Evolutionary conservation across 2,329 filamentous ascomycete genomes (phyloP).

Genomic region (Neofusicoccum cordaticola): DNA sequence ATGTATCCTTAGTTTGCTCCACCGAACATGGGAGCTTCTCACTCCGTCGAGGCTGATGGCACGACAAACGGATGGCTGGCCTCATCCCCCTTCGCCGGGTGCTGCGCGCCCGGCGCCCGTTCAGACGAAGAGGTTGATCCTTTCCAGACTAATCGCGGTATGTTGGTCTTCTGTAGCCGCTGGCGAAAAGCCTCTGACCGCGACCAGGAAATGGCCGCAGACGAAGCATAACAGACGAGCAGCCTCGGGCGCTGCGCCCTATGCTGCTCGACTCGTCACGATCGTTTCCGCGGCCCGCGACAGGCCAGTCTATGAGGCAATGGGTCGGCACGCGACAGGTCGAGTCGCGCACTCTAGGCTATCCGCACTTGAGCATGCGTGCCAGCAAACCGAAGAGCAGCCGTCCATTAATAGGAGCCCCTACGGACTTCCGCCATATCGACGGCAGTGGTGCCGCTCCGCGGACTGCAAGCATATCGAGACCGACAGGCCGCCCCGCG

Average conservation of each 20-base stretch:
- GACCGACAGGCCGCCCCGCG: slow-evolving; percentile 25
- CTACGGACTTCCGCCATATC: slow-evolving; percentile 36
- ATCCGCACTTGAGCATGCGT: slow-evolving; percentile 24
- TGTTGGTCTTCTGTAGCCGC: background rate
- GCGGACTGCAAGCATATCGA: slow-evolving; percentile 25
- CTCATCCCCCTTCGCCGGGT: slow-evolving; percentile 14
- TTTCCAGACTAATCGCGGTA: slow-evolving; percentile 6
- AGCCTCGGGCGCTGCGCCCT: slow-evolving; percentile 24
- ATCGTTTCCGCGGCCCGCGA: slow-evolving; percentile 33
- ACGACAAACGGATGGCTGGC: slow-evolving; percentile 12
- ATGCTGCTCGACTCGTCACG: background rate
- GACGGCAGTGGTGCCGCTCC: slow-evolving; percentile 22
- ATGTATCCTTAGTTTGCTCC: background rate
- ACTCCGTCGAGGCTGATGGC: slow-evolving; percentile 12
- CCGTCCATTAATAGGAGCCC: slow-evolving; percentile 35
- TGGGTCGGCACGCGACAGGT: slow-evolving; percentile 26
- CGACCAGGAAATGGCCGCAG: background rate
- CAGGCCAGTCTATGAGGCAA: slow-evolving; percentile 36
- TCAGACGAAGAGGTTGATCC: slow-evolving; percentile 9
- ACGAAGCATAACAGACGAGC: slow-evolving; percentile 28
- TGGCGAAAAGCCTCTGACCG: background rate
- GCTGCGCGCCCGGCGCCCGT: slow-evolving; percentile 7
- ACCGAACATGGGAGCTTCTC: slow-evolving; percentile 7
- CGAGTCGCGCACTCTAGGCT: background rate
- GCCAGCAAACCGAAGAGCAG: slow-evolving; percentile 27